Evolutionary conservation across 139 green algal genomes (phyloP), one percentile per base, ranked within the genome.

Genomic region (Picochlorum costavermella): DNA sequence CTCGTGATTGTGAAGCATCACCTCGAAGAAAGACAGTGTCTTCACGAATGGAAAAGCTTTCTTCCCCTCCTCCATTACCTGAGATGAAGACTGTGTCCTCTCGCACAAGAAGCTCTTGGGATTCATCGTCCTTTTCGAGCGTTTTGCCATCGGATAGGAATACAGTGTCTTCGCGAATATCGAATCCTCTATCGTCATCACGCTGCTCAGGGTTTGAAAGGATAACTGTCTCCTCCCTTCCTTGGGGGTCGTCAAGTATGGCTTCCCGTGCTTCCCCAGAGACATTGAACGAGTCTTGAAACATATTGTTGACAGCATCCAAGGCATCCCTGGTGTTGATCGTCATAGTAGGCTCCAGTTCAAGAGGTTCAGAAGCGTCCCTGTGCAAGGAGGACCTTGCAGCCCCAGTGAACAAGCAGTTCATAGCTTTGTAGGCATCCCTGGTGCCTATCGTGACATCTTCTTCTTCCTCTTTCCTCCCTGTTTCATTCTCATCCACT

Each of bases 281-380:
- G 33, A 40, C 33, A 40, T 40, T 40, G 33, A 40, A 12, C 10
- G 33, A 40, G 10, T 40, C 46, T 20, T 51, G 46, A 23, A 51
- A 51, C 81, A 88, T 87, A 53, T 64, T 61, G 51, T 86, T 87
- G 14, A 90, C 58, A 2, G 73, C 80, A 4, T 79, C 75, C 36
- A 85, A 86, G 2, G 84, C 84, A 12, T 61, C 75, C 11, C 65
- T 56, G 1, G 81, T 90, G 53, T 68, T 68, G 11, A 88, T 72
- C 20, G 84, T 90, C 28, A 90, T 68, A 4, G 80, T 87, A 11
- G 80, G 83, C 26, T 89, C 80, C 30, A 12, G 36, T 31, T 37
- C 60, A 29, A 49, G 14, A 49, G 11, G 29, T 17, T 13, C 61
- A 36, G 14, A 40, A 29, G 26, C 20, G 12, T 64, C 58, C 14